Base-by-base conservation (phyloP, 2,329 filamentous ascomycete species). In the Clonostachys rhizophaga region DNA sequence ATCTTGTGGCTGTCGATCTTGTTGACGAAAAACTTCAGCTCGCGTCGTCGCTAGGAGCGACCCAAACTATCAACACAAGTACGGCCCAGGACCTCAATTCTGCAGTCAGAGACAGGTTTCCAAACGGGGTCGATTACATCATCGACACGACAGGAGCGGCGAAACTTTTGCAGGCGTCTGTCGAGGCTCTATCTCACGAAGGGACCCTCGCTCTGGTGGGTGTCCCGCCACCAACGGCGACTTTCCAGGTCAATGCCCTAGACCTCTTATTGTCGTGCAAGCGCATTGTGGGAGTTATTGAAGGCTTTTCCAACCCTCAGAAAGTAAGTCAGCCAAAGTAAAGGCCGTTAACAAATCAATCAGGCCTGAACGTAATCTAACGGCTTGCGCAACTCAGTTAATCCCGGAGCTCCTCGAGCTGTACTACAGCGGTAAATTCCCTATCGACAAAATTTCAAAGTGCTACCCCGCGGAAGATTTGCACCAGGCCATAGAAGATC, bases 31-130 rank as follows among this genome's bases (percentile, higher is more conserved):
- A 63, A n/a, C 52, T 66, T 1, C 54, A 52, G 2, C 45, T 66
- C 13, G 65, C 65, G 6, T 58, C 53, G 40, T 46, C 51, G 3
- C 45, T 68, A 1, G 65, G 65, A 0, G 65, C 65, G 0, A 66
- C 64, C 24, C 63, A 67, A 20, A 51, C 50, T 1, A 58, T 67
- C 37, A 55, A 58, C 37, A 52, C 55, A 11, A 48, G 44, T 1
- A 16, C 40, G 8, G 12, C 14, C 14, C 8, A 41, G 1, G 53
- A 63, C 48, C 51, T 67, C 12, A 56, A 54, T 33, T 10, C 11
- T 48, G 55, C 35, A 52, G 57, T 1, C 42, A 65, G n/a, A 50
- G 55, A 42, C 50, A 55, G 16, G 7, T 24, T 45, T 35, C 42
- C 54, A 3, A 50, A 52, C 37, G 61, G 62, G 1, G 55, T 57